Base-by-base conservation (phyloP, 257 asterid genomes). In the Perilla frutescens region DNA sequence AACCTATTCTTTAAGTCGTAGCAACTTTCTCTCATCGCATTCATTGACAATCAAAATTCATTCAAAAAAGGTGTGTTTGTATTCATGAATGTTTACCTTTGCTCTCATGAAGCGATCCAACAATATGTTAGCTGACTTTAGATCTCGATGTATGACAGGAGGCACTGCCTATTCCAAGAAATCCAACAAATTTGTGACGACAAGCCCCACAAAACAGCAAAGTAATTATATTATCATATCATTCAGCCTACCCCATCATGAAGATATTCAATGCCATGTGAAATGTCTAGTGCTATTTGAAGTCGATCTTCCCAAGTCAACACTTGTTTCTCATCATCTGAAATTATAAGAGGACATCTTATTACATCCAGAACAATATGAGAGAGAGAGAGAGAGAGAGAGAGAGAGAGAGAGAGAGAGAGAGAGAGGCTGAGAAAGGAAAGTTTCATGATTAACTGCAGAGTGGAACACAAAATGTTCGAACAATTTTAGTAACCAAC, bases 211-310 rank as follows among this genome's bases (percentile, higher is more conserved):
- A 26, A 62, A 74, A 60, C 37, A 64, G 11, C 47, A 70, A 62
- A 63, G 31, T n/a, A 44, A 57, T 70, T 11, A 58, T 4, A 64
- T 41, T 50, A 49, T 15, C 59, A 45, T 47, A 51, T 13, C 47
- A 68, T 53, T 66, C 59, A 71, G 72, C 81, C 66, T 88, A 93
- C 98, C 97, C 99, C 99, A 43, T 95, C 99, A 29, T 95, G 99
- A 74, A 95, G 99, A 81, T 95, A 95, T 70, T 88, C 96, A 68
- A 95, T 84, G 72, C 99, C 99, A 34, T 95, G 99, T 72, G 99
- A 90, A 77, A 95, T 83, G 79, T 92, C 99, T 65, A 88, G 87
- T 32, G 96, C 98, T 70, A 95, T 84, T 82, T 95, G 98, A 75
- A 95, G 79, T 64, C 99, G 86, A 63, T 92, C 89, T 12, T 95